Evolutionary conservation across 352 stramenopile species (phyloP).

Genomic region (Pythium plurisporium): DNA sequence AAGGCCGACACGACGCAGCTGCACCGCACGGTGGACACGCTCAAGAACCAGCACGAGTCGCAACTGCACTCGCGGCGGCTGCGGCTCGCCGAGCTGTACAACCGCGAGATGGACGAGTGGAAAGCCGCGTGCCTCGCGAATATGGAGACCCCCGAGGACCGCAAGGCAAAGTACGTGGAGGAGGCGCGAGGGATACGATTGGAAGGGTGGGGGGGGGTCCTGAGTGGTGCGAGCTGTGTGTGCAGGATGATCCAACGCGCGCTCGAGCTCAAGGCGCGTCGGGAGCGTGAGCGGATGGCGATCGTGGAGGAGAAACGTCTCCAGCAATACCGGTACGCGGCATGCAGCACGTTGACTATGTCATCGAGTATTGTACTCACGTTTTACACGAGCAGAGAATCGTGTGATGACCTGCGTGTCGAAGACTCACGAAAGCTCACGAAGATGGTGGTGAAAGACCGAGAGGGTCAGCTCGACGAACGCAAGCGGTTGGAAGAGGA

Average conservation of each 20-base stretch:
- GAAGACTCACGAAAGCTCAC: constrained; percentile 65
- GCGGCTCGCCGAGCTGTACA: constrained; percentile 60
- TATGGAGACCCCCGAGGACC: constrained; percentile 71
- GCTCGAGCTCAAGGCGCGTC: constrained; percentile 60
- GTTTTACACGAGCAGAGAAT: constrained; percentile 33
- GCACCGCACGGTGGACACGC: constrained; percentile 31
- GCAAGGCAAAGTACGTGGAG: constrained; percentile 61
- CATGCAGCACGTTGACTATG: neutral
- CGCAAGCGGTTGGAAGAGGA: constrained; percentile 36
- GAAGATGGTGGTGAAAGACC: constrained; percentile 51
- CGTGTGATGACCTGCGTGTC: constrained; percentile 55
- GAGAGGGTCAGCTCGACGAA: constrained; percentile 59
- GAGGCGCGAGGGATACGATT: neutral
- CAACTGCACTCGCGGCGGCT: constrained; percentile 58
- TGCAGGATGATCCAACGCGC: constrained; percentile 66
- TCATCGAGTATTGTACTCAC: no score
- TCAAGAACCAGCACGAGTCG: constrained; percentile 78
- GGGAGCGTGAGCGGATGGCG: constrained; percentile 49
- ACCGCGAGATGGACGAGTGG: constrained; percentile 74
- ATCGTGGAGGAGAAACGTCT: constrained; percentile 72
- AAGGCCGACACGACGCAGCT: constrained; percentile 51
- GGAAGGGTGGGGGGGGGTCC: constrained; percentile 36
- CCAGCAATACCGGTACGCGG: constrained; percentile 64
- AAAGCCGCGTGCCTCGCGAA: constrained; percentile 57
- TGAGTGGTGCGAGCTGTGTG: neutral